Evolutionary conservation across 2,329 filamentous ascomycete species (phyloP), one percentile per base, ranked within the genome.

Genomic region (Colletotrichum spaethianum): DNA sequence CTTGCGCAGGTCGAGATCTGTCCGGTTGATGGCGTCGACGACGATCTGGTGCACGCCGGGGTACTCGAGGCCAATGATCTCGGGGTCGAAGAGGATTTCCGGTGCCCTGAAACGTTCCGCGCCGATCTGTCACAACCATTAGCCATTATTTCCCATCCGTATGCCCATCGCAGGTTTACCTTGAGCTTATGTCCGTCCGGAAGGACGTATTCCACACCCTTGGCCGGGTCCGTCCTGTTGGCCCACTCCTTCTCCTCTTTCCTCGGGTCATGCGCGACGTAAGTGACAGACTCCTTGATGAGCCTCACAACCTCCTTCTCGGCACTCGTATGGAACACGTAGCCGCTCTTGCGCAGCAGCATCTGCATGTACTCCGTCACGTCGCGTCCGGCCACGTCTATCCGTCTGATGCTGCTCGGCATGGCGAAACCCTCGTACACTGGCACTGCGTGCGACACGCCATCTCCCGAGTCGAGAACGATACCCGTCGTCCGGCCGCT

Each of bases 371-470:
- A 92, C 83, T 99, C 96, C 57, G 96, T 99, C 26, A 99, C 94
- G 82, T 99, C 96, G 77, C 96, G 90, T 36, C 96, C 96, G 16
- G 96, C 96, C 40, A 99, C 95, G 81, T 99, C 96, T 80, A 99
- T 98, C 75, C 96, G 89, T 75, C 95, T 91, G 83, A 99, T 98
- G 82, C 94, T 96, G 83, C 94, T 98, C 14, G 95, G 94, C 84
- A 99, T 97, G 8, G 96, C 95, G 80, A 99, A 99, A 0, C 96
- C 96, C 81, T 99, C 96, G 82, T 98, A 99, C 28, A 99, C 96
- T 0, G 96, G 96, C 4, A 99, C 96, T 0, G 96, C 95, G 79
- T 99, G 96, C 50, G 96, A 98, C 52, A 99, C 96, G 38, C 96
- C 96, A 80, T 99, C 96, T 67, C 96, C 96, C 23, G 95, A 93